Evolutionary conservation across 257 asterid species (phyloP), one percentile per base, ranked within the genome.

Genomic region (Nicotiana otophora): DNA sequence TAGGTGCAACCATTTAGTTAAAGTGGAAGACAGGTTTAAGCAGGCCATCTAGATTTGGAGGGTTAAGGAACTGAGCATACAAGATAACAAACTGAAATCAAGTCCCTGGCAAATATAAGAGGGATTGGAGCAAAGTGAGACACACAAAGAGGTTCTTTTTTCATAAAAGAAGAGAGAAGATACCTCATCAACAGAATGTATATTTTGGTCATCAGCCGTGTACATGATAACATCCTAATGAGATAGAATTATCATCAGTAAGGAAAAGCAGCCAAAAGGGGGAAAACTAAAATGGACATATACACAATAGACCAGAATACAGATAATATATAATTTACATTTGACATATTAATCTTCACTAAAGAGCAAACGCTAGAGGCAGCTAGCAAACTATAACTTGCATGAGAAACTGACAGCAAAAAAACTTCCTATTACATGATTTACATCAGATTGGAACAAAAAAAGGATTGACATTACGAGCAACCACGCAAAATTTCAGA

Each of bases 161-260:
- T 42, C 7, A 6, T 20, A 70, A 42, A 48, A 74, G 39, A 74
- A 48, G 23, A 74, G 42, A 48, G 62, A 74, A 60, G 82, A 51
- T 88, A 95, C 98, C 97, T 92, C 96, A 69, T 91, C 93, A 86
- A 96, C 98, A 84, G 90, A 88, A 82, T 96, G 99, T 82, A 91
- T 79, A 70, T 94, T 96, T 89, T 83, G 88, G 83, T 79, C 64
- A 84, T 96, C 98, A 36, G 97, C 99, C 28, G 99, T 92, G 87
- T 94, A 96, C 86, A 96, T 92, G 80, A 90, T 86, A 78, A 88
- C 93, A 91, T 96, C 99, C 98, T 95, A 91, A 34, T 58, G 78
- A 83, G 79, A 85, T 34, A 83, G 33, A 55, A 85, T 62, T 65
- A 61, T 5, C 61, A 81, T 81, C 83, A 84, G 83, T 70, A 30